Evolutionary conservation across 306 rosid species (phyloP).

Genomic region (Glycine tomentella): DNA sequence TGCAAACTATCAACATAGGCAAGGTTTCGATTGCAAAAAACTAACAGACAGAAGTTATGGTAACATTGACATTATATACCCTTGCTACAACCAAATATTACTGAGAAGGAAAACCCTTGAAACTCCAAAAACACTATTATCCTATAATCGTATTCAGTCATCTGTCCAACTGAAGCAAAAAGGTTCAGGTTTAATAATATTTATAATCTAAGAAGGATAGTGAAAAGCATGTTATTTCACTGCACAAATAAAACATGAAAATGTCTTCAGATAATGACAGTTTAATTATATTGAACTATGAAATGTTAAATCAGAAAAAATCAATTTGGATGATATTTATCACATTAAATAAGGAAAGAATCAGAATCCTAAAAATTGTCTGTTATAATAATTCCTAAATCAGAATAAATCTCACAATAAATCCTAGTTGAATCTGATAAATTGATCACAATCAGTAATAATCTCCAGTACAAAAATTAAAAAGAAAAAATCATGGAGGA

Average conservation of each 20-base stretch:
- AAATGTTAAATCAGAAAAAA: conserved; percentile 17
- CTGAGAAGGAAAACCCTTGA: conserved; percentile 14
- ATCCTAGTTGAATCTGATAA: conserved; percentile 18
- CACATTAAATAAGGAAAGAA: not conserved
- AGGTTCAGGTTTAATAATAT: conserved; percentile 13
- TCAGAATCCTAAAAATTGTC: conserved; percentile 1
- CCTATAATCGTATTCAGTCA: not conserved
- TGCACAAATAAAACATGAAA: conserved; percentile 9
- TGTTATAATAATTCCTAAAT: not conserved
- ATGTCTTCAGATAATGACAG: conserved; percentile 23
- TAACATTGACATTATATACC: conserved; percentile 17
- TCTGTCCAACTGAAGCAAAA: conserved; percentile 35
- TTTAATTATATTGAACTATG: not conserved
- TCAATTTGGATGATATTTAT: not conserved
- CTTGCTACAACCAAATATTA: conserved; percentile 34
- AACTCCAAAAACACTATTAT: conserved; percentile 32
- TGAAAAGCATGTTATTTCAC: not conserved
- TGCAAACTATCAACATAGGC: conserved; percentile 3
- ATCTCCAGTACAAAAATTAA: conserved; percentile 21
- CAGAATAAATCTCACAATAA: conserved; percentile 1
- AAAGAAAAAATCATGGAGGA: conserved; percentile 23
- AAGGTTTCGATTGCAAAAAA: conserved; percentile 27
- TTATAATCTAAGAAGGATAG: conserved; percentile 15
- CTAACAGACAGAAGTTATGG: conserved; percentile 15
- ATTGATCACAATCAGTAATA: not conserved